Evolutionary conservation across 768 basidiomycete species (phyloP), one percentile per base, ranked within the genome.

Genomic region (Xerocomus spinulosus): DNA sequence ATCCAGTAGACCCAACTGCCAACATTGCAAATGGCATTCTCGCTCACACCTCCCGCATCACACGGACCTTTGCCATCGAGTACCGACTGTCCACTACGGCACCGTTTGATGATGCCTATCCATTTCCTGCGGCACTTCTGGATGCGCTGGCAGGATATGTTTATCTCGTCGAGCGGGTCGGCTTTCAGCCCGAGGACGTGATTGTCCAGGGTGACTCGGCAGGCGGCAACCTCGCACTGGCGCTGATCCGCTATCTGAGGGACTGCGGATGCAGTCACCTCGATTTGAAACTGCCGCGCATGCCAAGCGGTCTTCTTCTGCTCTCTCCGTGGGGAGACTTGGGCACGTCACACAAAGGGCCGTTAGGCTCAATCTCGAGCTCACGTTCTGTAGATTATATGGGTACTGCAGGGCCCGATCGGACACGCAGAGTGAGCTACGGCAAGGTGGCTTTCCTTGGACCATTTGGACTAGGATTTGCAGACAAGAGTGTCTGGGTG

Each of bases 41-140:
- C 13, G 24, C 51, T 28, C 34, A 56, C 30, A 21, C 49, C 14
- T 24, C 52, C 12, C 29, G 48, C 10, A 43, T 68, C 42, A 38
- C 56, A 3, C 68, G 72, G 10, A 56, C 63, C 0, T 62, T 73
- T 54, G 62, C 64, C 14, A 50, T 78, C 55, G 80, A 80, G 45
- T 82, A 80, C 53, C 73, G 80, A 2, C 64, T 76, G 25, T 67
- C 71, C 5, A 56, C 60, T 0, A 57, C 61, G 6, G 48, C 53
- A 15, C 65, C 75, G 7, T 55, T 60, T 42, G 25, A 43, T 4
- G 29, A 55, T 6, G 38, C 56, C 1, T 66, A 75, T 17, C 64
- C 79, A 0, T 82, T 80, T 60, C 81, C 81, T 1, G 70, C 78
- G 0, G 74, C 76, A 0, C 64, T 83, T 2, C 48, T 82, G 15